Evolutionary conservation across 331 rosid genomes (phyloP).

Genomic region (Phaseolus coccineus): DNA sequence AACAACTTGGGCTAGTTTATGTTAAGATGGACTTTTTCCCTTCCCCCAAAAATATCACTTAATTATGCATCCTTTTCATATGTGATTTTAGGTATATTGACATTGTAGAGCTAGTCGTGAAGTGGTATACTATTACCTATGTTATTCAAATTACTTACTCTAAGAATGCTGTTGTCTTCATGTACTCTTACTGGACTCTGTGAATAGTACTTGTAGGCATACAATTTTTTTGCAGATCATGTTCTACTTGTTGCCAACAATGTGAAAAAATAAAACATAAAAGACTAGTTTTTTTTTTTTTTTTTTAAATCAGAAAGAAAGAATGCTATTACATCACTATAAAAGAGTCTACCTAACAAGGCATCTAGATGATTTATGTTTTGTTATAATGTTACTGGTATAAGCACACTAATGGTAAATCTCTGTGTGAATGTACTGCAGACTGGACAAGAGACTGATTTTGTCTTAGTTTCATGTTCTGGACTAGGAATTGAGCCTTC

Average conservation of each 20-base stretch:
- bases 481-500: constrained; percentile 92
- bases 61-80: not conserved
- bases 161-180: constrained; percentile 11
- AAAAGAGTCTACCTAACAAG: constrained; percentile 38
- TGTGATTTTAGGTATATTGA: constrained; percentile 12
- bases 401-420: constrained; percentile 25
- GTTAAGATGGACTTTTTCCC: not conserved
- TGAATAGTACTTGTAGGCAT: constrained; percentile 9
- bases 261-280: constrained; percentile 4
- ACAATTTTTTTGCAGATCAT: constrained; percentile 17
- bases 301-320: too few relatives aligned
- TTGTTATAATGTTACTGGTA: constrained; percentile 17
- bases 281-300: too few relatives aligned
- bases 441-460: constrained; percentile 98
- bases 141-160: not conserved
- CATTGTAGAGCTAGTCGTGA: constrained; percentile 15
- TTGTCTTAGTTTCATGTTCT: constrained; percentile 93
- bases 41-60: not conserved
- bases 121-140: constrained; percentile 24
- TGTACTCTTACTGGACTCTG: constrained; percentile 12
- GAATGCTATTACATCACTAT: too few relatives aligned
- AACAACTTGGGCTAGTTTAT: constrained; percentile 23
- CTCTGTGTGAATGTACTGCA: constrained; percentile 53
- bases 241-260: constrained; percentile 28
- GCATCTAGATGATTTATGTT: constrained; percentile 32